Base-by-base conservation (phyloP, 2,329 filamentous ascomycete species). In the Pseudocercospora vitis region DNA sequence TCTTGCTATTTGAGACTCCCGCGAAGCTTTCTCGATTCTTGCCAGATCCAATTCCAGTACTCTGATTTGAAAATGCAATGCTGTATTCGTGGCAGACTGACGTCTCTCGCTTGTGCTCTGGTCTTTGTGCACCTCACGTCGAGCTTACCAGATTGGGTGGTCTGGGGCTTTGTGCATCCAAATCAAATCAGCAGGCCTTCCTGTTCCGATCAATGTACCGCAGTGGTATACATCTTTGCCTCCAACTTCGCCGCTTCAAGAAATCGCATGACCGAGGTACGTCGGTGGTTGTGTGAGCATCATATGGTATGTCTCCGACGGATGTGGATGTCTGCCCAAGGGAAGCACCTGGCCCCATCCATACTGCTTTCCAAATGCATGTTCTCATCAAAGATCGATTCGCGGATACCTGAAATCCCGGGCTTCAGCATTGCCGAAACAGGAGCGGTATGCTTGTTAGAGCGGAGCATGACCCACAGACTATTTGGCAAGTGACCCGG, bases 151-250 rank as follows among this genome's bases (percentile, higher is more conserved):
- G n/a, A 42, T 12, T 11, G 11, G 29, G 33, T 18, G 33, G 14
- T 16, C 35, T 33, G 44, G 32, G 51, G 51, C 51, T 49, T 53
- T 49, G 45, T 28, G 14, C 19, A 8, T 4, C 46, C 39, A 33
- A 44, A 42, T 49, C 29, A 37, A 48, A 49, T 44, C 35, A 42
- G 51, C 26, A n/a, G n/a, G 24, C 26, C 28, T 53, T 2, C 51
- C 51, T 14, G 19, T 24, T 23, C 18, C 49, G 28, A 46, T 21
- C 39, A 35, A 7, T 23, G 26, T 8, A 21, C 19, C 18, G 11
- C 31, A 37, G 16, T 35, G 18, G 3, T 23, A 24, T 21, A 39
- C 11, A 26, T 8, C 18, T 37, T 23, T 19, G 31, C 29, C n/a
- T 8, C 14, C 18, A 8, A 5, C 12, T n/a, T 7, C 7, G 28